Evolutionary conservation across 1,284 basidiomycete species (phyloP), one percentile per base, ranked within the genome.

Genomic region (Ceratobasidium sp.): DNA sequence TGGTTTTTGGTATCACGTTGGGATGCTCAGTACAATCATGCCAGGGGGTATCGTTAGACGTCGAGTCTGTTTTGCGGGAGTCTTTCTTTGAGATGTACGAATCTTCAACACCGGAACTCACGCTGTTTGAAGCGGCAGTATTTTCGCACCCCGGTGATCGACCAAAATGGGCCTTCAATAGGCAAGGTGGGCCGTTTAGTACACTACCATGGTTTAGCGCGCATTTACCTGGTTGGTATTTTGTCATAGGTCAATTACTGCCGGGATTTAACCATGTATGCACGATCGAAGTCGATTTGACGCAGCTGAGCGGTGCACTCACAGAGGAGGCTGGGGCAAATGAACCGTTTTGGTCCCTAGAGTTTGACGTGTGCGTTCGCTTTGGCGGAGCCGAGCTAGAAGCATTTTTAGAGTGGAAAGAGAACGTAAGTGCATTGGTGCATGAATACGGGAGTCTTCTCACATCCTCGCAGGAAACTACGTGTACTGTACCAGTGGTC

Each of bases 321-420:
- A 35, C 21, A 21, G 41, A 54, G 35, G 2, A 26, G 5, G 30
- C 14, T 32, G 35, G 63, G 18, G 14, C 13, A n/a, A 8, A n/a
- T 3, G 63, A 35, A 2, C 21, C 13, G 2, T 66, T 41, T 28
- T 66, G 47, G n/a, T 7, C 23, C 18, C 49, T 66, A 8, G 49
- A 54, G 21, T 66, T 66, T 54, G 35, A 52, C 7, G 18, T 66
- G 6, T 66, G 63, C 32, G 18, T 66, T 26, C 47, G 52, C n/a
- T 54, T 66, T 43, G 63, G 50, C 13, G 63, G 63, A 5, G 35
- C 41, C 14, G 63, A 66, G 32, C n/a, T 66, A 14, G 52, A 54
- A 13, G 63, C 63, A 8, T 43, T 26, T 28, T 41, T 66, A 32
- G 63, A 66, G 16, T 66, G 63, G 63, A 41, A 41, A 7, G 63